Evolutionary conservation across 768 basidiomycete species (phyloP).

Genomic region (Boletus pseudopeckii): DNA sequence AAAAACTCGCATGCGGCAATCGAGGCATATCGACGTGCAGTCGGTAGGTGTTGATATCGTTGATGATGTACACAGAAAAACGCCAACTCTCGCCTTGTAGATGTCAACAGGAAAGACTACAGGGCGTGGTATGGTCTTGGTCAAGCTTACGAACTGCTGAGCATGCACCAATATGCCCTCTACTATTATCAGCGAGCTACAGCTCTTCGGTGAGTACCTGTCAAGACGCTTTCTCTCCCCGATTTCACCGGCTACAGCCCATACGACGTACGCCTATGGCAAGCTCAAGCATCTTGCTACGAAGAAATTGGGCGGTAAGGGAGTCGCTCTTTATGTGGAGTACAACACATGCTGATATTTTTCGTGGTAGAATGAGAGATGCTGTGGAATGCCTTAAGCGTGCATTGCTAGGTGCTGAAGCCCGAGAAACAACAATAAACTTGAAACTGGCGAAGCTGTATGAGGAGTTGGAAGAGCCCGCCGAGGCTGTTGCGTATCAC

Average conservation of each 20-base stretch:
- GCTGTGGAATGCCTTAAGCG: conserved; percentile 91
- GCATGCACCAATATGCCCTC: conserved; percentile 95
- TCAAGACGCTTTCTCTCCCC: not conserved
- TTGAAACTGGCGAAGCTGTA: conserved; percentile 74
- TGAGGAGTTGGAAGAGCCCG: conserved; percentile 59
- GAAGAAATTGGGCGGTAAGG: conserved; percentile 83
- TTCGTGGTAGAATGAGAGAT: conserved; percentile 62
- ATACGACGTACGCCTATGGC: conserved; percentile 96
- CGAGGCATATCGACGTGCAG: conserved; percentile 93
- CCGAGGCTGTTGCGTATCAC: conserved; percentile 75
- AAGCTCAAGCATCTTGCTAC: conserved; percentile 90
- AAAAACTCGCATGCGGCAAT: conserved; percentile 99
- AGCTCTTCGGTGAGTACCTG: conserved; percentile 63
- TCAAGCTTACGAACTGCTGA: conserved; percentile 94
- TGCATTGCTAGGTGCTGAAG: conserved; percentile 78
- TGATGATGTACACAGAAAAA: not conserved
- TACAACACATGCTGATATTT: conserved; percentile 1
- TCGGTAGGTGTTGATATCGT: conserved; percentile 58
- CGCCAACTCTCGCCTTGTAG: conserved; percentile 39
- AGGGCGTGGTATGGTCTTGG: conserved; percentile 98
- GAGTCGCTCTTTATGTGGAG: not conserved
- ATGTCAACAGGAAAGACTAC: conserved; percentile 95
- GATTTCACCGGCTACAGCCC: conserved; percentile 49
- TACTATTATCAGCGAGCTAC: conserved; percentile 97
- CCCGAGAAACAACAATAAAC: conserved; percentile 69